phyloP scores from a whole-genome alignment of 225 moss, liverwort and hornwort genomes.

The Bryum argenteum region DNA sequence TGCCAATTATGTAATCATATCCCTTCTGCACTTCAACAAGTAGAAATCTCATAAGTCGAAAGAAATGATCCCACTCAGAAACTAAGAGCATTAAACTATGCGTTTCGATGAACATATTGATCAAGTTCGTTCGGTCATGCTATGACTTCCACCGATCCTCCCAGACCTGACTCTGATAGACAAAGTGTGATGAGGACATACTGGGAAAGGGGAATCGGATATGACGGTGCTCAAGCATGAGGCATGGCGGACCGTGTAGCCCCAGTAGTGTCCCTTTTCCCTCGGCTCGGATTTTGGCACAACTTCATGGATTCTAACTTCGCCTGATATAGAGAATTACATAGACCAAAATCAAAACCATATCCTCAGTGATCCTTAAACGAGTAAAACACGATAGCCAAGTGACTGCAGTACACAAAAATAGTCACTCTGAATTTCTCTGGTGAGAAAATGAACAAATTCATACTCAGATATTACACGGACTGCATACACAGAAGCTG shows the following conservation, averaged over 20 bases:
- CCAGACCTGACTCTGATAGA: not conserved
- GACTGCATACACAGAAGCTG: not conserved
- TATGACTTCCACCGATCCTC: not conserved
- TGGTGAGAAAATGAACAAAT: not conserved
- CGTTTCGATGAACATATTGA: not conserved
- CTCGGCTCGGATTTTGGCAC: conserved; percentile 84
- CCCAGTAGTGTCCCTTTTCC: conserved; percentile 81
- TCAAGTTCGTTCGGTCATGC: not conserved
- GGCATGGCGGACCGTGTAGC: conserved; percentile 83
- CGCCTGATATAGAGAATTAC: conserved; percentile 34
- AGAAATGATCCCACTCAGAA: conserved; percentile 14
- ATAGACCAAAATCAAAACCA: conserved; percentile 17
- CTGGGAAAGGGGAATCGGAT: conserved; percentile 76
- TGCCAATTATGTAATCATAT: conserved; percentile 91
- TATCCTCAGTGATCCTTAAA: conserved; percentile 4
- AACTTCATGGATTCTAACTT: conserved; percentile 62
- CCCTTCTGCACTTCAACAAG: conserved; percentile 60
- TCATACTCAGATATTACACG: not conserved
- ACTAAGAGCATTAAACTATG: not conserved
- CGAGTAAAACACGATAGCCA: not conserved
- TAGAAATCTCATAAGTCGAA: conserved; percentile 1
- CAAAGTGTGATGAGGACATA: conserved; percentile 23
- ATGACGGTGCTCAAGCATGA: conserved; percentile 74
- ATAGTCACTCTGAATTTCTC: not conserved
- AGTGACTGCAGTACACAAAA: not conserved